These are phyloP conservation scores for Funneliformis mosseae DNA, from an alignment of 192 early-diverging fungal genomes.

Conservation along the genomic window DNA sequence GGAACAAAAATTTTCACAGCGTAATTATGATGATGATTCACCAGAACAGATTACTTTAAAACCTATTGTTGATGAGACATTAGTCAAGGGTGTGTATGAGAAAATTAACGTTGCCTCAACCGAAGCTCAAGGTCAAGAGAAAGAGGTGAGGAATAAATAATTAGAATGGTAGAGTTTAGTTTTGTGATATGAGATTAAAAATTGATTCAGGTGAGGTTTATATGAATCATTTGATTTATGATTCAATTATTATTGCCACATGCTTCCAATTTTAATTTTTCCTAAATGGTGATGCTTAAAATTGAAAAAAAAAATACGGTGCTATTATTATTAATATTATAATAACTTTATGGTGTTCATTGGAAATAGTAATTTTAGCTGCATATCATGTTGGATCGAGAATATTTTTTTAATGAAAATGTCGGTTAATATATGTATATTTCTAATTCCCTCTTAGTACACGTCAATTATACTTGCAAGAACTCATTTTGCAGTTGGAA, in stretches of 20 bases:
- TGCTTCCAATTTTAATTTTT: no score
- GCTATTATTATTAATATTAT: no score
- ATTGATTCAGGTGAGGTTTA: neutral
- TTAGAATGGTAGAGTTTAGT: neutral
- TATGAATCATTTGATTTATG: neutral
- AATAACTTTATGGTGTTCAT: neutral
- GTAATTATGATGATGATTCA: conserved; percentile 32
- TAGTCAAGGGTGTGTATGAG: conserved; percentile 29
- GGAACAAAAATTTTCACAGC: neutral
- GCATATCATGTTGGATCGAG: neutral
- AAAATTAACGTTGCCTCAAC: conserved; percentile 29
- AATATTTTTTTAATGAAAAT: neutral
- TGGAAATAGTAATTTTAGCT: neutral
- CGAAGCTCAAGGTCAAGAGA: conserved; percentile 6
- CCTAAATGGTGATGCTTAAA: no score
- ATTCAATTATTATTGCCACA: neutral
- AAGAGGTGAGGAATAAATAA: conserved; percentile 26
- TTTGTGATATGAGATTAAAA: neutral
- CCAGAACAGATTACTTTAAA: conserved; percentile 33
- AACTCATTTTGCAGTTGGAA: conserved; percentile 55
- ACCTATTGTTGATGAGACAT: conserved; percentile 20
- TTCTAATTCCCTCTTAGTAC: conserved; percentile 34
- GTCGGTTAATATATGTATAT: neutral
- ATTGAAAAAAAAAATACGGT: no score
- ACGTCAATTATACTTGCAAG: conserved; percentile 60